phyloP scores from a whole-genome alignment of 306 rosid genomes.

The Prunus padus region DNA sequence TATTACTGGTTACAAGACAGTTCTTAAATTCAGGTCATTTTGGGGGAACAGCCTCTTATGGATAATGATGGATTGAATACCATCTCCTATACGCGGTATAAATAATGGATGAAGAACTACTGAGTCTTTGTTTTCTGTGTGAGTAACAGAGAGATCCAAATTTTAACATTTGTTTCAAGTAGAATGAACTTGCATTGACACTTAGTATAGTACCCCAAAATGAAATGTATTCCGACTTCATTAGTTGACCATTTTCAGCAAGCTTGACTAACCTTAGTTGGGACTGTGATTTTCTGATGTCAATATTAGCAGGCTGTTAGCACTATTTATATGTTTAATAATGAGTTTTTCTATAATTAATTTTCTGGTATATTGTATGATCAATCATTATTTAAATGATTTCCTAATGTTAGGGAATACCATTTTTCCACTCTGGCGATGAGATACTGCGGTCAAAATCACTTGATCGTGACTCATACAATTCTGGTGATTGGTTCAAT shows the following conservation, averaged over 20 bases:
- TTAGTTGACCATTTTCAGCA: neutral
- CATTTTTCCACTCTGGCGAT: constrained; percentile 86
- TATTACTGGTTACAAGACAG: no score
- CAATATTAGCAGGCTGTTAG: neutral
- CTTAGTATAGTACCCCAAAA: neutral
- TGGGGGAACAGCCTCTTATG: no score
- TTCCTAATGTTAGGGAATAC: constrained; percentile 64
- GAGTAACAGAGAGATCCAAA: neutral
- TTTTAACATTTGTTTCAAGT: neutral
- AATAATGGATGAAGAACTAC: neutral
- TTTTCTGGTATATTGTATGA: neutral
- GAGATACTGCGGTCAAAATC: constrained; percentile 94
- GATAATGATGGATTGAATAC: no score
- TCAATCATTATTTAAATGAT: constrained; percentile 6
- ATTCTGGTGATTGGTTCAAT: constrained; percentile 98
- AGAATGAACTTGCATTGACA: neutral
- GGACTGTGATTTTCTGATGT: neutral
- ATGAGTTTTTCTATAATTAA: neutral
- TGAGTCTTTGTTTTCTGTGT: neutral
- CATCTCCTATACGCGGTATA: no score
- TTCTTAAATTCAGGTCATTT: no score
- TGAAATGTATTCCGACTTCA: neutral
- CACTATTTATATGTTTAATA: neutral
- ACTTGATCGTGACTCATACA: constrained; percentile 93
- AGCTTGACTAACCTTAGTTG: constrained; percentile 2